Percentiles rank a stretch among this genome's conserved stretches.
Conservation (phyloP, 495 filamentous ascomycete genomes). For the Hypomontagnella submonticulosa region DNA sequence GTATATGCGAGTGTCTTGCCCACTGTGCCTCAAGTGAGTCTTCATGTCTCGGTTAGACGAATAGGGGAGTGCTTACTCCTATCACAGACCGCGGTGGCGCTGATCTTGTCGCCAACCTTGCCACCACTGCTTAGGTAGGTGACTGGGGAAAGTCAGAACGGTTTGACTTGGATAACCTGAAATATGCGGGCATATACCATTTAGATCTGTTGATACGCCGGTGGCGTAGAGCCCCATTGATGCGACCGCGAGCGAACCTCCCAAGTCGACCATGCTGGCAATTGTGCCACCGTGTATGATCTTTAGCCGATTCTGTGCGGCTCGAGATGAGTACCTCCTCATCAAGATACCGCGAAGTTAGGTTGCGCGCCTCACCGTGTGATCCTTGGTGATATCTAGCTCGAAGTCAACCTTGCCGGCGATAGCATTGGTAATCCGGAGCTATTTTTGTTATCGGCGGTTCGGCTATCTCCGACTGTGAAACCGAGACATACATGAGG, state of each 20-base stretch:
- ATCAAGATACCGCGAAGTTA: background rate
- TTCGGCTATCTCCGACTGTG: background rate
- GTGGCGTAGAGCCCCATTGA: slow-evolving; percentile 89
- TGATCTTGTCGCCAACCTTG: slow-evolving; percentile 79
- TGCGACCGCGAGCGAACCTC: slow-evolving; percentile 92
- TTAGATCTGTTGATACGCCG: slow-evolving; percentile 92
- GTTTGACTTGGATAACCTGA: background rate
- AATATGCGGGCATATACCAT: slow-evolving; percentile 60
- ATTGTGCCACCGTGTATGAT: slow-evolving; percentile 96
- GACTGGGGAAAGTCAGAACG: slow-evolving; percentile 63
- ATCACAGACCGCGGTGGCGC: slow-evolving; percentile 78
- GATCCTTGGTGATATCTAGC: slow-evolving; percentile 83
- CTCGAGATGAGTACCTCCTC: slow-evolving; percentile 8
- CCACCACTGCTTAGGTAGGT: slow-evolving; percentile 90
- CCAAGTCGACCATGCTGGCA: slow-evolving; percentile 94
- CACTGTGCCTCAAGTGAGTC: slow-evolving; percentile 63
- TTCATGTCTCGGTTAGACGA: background rate
- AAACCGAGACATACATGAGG: slow-evolving; percentile 49
- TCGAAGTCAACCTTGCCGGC: slow-evolving; percentile 88
- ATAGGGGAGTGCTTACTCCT: slow-evolving; percentile 70
- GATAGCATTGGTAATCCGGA: slow-evolving; percentile 79
- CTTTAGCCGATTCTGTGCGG: slow-evolving; percentile 79
- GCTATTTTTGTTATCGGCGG: slow-evolving; percentile 54
- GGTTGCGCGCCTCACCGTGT: slow-evolving; percentile 71
- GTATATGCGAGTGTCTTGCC: slow-evolving; percentile 95